phyloP scores from a whole-genome alignment of 1,284 basidiomycete species.

The Mycosarcoma mackinlayi region DNA sequence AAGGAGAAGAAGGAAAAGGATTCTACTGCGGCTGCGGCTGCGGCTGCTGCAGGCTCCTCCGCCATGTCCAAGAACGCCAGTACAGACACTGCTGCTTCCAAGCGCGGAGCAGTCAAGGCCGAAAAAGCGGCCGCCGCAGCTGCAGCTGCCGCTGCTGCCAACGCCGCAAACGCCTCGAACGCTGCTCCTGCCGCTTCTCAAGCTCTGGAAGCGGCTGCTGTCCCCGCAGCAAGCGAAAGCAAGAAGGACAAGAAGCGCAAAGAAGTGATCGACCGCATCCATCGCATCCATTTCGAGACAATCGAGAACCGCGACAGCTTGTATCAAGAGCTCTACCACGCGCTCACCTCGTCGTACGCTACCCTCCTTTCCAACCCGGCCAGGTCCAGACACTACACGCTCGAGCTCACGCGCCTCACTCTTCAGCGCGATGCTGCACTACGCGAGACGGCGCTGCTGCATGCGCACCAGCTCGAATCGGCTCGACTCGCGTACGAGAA shows the following conservation, averaged over 20 bases:
- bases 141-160: slow-evolving; percentile 20
- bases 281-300: slow-evolving; percentile 64
- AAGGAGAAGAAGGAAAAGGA: slow-evolving; percentile 46
- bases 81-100: slow-evolving; percentile 33
- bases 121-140: slow-evolving; percentile 39
- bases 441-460: slow-evolving; percentile 57
- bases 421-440: slow-evolving; percentile 58
- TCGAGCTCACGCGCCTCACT: slow-evolving; percentile 56
- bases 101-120: slow-evolving; percentile 34
- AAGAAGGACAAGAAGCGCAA: slow-evolving; percentile 63
- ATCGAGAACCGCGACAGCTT: slow-evolving; percentile 63
- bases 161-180: slow-evolving; percentile 2
- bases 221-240: slow-evolving; percentile 31
- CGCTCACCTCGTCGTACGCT: slow-evolving; percentile 54
- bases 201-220: slow-evolving; percentile 12
- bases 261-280: slow-evolving; percentile 66
- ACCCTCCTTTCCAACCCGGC: slow-evolving; percentile 61
- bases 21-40: slow-evolving; percentile 22
- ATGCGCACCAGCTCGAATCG: slow-evolving; percentile 62
- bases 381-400: slow-evolving; percentile 58
- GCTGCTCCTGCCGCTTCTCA: slow-evolving; percentile 19
- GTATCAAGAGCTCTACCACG: slow-evolving; percentile 62
- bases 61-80: slow-evolving; percentile 45
- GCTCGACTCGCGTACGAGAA: slow-evolving; percentile 53
- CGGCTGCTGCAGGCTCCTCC: slow-evolving; percentile 14